Percentiles rank a stretch among this genome's conserved stretches.
These are phyloP conservation scores for Alternaria sp. DNA, from an alignment of 2,329 filamentous ascomycete species.

Conservation along the genomic window DNA sequence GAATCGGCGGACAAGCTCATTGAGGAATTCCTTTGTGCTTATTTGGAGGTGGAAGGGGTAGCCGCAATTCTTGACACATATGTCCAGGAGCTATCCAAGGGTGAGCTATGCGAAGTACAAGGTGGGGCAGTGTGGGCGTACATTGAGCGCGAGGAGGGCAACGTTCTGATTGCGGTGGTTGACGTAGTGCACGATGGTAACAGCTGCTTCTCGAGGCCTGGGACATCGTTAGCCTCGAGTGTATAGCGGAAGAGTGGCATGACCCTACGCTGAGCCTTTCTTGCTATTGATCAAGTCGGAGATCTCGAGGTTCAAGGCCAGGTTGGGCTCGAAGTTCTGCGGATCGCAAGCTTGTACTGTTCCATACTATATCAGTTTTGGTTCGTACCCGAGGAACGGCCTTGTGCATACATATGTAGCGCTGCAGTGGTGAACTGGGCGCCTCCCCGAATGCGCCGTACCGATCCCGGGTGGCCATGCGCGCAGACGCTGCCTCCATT, in stretches of 20 bases:
- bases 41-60: conserved; percentile 99
- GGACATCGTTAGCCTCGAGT: conserved; percentile 27
- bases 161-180: conserved; percentile 98
- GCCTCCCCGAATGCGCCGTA: conserved; percentile 84
- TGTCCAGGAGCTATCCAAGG: conserved; percentile 77
- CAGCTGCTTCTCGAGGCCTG: conserved; percentile 88
- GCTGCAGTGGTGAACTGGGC: conserved; percentile 85
- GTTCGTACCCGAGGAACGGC: neutral
- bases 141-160: conserved; percentile 82
- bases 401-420: conserved; percentile 75
- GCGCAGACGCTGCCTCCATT: conserved; percentile 93
- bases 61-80: conserved; percentile 99
- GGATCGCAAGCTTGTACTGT: conserved; percentile 90
- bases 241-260: neutral
- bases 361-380: conserved; percentile 20
- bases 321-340: conserved; percentile 97
- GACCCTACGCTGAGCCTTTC: conserved; percentile 81
- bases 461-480: conserved; percentile 93
- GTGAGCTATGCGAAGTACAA: conserved; percentile 32
- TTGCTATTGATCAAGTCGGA: conserved; percentile 96
- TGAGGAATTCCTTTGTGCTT: conserved; percentile 97
- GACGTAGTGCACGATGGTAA: conserved; percentile 91
- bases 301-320: conserved; percentile 95
- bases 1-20: conserved; percentile 95
- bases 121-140: conserved; percentile 50